Percentiles rank a stretch among this genome's conserved stretches.
phyloP scores from a whole-genome alignment of 176 grass and related monocot species.

The Carex pumila region DNA sequence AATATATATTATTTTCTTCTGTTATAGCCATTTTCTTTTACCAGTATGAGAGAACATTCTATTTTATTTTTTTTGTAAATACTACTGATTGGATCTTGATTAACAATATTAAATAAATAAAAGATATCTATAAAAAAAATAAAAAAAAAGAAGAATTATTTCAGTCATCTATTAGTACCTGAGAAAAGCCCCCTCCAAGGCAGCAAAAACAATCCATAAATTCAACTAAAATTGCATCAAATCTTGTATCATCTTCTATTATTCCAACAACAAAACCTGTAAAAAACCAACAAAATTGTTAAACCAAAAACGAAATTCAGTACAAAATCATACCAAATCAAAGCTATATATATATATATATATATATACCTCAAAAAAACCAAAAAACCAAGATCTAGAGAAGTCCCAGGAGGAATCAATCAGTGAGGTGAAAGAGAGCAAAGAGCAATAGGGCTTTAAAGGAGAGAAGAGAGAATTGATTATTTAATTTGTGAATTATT shows the following conservation, averaged over 20 bases:
- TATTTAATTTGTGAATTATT: background rate
- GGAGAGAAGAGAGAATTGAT: background rate
- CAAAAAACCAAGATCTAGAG: background rate
- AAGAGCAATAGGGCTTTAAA: no score
- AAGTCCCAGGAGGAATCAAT: background rate
- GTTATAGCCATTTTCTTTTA: no score
- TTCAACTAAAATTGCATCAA: background rate
- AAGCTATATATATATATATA: background rate
- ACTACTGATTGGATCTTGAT: no score
- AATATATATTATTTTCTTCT: background rate
- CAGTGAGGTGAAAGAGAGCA: no score
- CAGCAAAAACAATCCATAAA: conserved; percentile 7
- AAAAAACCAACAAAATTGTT: background rate
- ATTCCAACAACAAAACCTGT: background rate
- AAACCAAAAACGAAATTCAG: background rate
- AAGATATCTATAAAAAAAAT: background rate
- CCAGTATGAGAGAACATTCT: no score
- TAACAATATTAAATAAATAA: background rate
- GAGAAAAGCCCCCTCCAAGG: background rate
- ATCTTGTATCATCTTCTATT: background rate
- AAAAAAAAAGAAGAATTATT: background rate
- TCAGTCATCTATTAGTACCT: background rate
- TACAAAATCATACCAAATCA: background rate
- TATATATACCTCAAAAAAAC: background rate
- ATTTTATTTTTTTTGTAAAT: no score